A percentile compares a stretch with the other conserved stretches of the same genome.
phyloP scores from a whole-genome alignment of 441 rosid genomes.

The Jatropha podagrica region DNA sequence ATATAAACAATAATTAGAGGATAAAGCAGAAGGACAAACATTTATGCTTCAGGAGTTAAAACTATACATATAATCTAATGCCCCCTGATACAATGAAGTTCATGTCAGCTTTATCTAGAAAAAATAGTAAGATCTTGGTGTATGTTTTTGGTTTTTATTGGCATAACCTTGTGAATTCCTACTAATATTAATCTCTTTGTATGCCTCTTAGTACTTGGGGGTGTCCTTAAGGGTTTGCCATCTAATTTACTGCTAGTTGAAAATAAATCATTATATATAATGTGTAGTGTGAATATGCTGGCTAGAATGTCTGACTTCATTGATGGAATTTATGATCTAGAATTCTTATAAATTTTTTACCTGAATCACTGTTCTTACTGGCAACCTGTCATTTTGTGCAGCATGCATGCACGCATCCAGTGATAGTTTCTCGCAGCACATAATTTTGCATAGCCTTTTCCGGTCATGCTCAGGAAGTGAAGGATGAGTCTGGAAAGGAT shows the following conservation, averaged over 20 bases:
- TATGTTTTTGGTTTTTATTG: constrained; percentile 4
- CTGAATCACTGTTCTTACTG: constrained; percentile 77
- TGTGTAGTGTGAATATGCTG: neutral
- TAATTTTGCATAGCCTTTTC: constrained; percentile 66
- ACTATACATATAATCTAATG: neutral
- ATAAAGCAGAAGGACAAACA: neutral
- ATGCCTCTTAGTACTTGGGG: neutral
- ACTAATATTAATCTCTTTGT: neutral
- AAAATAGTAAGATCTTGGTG: neutral
- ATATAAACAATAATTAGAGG: neutral
- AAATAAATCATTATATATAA: neutral
- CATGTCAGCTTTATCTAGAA: neutral
- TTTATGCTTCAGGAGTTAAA: neutral
- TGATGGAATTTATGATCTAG: neutral
- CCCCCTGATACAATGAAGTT: neutral
- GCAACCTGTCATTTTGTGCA: constrained; percentile 86
- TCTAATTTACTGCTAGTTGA: constrained; percentile 1
- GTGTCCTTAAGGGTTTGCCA: neutral
- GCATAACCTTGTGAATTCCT: neutral
- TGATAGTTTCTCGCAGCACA: constrained; percentile 73
- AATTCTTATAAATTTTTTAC: constrained; percentile 35
- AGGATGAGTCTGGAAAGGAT: constrained; percentile 64
- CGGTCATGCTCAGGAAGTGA: constrained; percentile 65
- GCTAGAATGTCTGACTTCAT: neutral
- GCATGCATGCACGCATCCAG: constrained; percentile 89